Base-by-base conservation (phyloP, 306 rosid genomes). In the Quercus ilex region DNA sequence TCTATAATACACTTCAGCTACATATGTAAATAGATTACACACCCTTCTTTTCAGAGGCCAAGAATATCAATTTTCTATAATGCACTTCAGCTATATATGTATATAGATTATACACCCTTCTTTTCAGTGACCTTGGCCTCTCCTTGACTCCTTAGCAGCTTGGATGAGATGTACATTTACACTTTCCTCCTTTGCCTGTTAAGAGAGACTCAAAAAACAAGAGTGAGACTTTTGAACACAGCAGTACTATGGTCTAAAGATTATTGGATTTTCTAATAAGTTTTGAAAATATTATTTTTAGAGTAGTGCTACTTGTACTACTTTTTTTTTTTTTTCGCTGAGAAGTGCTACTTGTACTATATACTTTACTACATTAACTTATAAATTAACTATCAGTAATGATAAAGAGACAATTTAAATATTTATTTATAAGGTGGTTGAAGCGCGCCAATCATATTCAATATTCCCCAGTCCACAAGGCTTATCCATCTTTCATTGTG, bases 161-260 rank as follows among this genome's bases (percentile, higher is more conserved):
- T 88, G 86, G 65, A 85, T 78, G 53, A 77, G 71, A 28, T 83
- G 86, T 58, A 76, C 73, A 49, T 78, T 81, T 23, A 83, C 15
- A 71, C 86, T 78, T 9, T 76, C 74, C 81, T 83, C 89, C 71
- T 80, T 76, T 14, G 23, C 87, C 91, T 88, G 87, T 75, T 2
- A 30, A 33, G 11, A 64, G 15, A 73, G 7, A 6, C 9, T 17
- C 51, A 13, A 25, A 43, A 52, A 18, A 51, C 15, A 43, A 0
- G 20, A 12, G 21, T 1, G 5, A 70, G 3, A 5, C 28, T 3
- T 26, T 63, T 28, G 38, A 28, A 63, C 2, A 23, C 9, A 14
- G 6, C 1, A 15, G 15, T 63, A 13, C 6, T 2, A 26, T 28
- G 19, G 69, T 13, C 26, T 41, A 41, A 41, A 10, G 5, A 11